Conservation (phyloP, 2,329 filamentous ascomycete species). For the Ophiognomonia clavigignenti-juglandacearum region DNA sequence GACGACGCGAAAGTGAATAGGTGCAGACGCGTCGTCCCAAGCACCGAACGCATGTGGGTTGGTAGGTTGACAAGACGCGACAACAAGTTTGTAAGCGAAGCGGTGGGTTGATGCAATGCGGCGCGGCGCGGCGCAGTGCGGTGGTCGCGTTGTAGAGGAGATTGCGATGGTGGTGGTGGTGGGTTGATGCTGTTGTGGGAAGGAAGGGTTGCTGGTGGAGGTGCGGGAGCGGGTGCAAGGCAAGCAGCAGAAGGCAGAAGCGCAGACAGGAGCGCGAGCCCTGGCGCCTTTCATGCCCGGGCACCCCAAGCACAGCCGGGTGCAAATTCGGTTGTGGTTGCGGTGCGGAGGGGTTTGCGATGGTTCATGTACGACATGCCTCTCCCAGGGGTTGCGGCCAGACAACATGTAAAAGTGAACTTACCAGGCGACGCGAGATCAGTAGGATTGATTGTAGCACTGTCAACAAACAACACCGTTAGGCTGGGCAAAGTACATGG, state of each 20-base stretch:
- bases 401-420: no score
- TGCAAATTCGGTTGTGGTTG: no score
- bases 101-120: slow-evolving; percentile 5
- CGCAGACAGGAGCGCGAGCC: slow-evolving; percentile 6
- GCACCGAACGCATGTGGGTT: neutral
- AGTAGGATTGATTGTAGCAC: slow-evolving; percentile 87
- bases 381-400: slow-evolving; percentile 13
- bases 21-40: neutral
- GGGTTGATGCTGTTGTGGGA: neutral
- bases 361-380: slow-evolving; percentile 16
- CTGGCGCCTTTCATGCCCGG: slow-evolving; percentile 15
- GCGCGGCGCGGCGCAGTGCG: slow-evolving; percentile 7
- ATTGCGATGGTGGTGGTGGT: neutral
- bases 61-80: neutral
- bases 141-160: neutral
- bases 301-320: slow-evolving; percentile 4
- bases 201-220: slow-evolving; percentile 1
- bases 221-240: slow-evolving; percentile 9
- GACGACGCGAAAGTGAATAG: neutral
- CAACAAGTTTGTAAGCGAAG: slow-evolving; percentile 3
- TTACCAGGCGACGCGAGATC: slow-evolving; percentile 77
- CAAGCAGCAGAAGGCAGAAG: slow-evolving; percentile 1
- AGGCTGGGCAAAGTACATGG: slow-evolving; percentile 58
- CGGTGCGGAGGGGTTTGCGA: slow-evolving; percentile 14
- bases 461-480: slow-evolving; percentile 62